Conservation (phyloP, 257 asterid genomes). For the Plantago elongata region DNA sequence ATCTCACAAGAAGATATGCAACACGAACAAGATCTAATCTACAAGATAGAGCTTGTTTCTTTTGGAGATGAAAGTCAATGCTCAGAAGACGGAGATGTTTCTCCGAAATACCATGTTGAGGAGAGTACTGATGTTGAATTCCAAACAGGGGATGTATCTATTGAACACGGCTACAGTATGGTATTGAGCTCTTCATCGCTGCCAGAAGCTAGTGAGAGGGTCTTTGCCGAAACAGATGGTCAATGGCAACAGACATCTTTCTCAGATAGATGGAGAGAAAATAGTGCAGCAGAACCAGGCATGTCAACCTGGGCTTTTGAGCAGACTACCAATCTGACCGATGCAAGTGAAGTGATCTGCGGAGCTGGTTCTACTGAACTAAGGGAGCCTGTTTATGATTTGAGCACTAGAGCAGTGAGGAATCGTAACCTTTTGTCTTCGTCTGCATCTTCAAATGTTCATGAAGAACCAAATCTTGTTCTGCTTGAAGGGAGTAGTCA, state of each 20-base stretch:
- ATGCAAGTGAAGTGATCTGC: neutral
- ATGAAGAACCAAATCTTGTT: conserved; percentile 30
- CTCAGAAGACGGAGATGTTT: conserved; percentile 46
- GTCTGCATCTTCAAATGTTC: conserved; percentile 21
- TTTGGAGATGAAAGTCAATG: conserved; percentile 71
- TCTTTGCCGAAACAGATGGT: conserved; percentile 6
- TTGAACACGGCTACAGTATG: conserved; percentile 16
- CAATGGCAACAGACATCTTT: no score
- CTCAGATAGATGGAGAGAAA: no score
- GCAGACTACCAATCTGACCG: neutral
- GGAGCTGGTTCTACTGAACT: neutral
- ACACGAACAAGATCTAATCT: conserved; percentile 28
- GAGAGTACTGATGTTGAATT: conserved; percentile 27
- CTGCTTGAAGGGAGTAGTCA: conserved; percentile 25
- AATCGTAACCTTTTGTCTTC: neutral
- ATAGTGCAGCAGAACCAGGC: no score
- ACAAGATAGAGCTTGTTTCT: conserved; percentile 37
- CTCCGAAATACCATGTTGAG: conserved; percentile 27
- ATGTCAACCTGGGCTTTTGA: no score
- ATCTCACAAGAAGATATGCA: conserved; percentile 26
- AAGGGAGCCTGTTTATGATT: conserved; percentile 2
- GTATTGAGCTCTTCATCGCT: conserved; percentile 51
- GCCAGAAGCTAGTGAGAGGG: conserved; percentile 37
- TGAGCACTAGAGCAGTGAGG: neutral
- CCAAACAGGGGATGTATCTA: conserved; percentile 3